Base-by-base conservation (phyloP, 352 stramenopile species). In the Thraustotheca clavata region DNA sequence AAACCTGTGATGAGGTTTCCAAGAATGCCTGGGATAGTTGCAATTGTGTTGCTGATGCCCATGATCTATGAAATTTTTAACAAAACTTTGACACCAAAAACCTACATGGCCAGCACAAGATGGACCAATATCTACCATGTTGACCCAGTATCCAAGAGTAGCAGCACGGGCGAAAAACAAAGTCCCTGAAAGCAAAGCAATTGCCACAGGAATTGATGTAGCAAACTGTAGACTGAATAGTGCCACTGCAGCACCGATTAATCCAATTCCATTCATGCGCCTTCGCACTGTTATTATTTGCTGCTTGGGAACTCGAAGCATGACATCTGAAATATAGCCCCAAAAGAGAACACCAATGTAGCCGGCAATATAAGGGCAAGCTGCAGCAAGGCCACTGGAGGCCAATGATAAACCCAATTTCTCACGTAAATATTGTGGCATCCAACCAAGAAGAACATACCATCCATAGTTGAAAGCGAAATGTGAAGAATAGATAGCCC, bases 381-480 rank as follows among this genome's bases (percentile, higher is more conserved):
- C 82, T 0, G 85, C 81, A 0, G 77, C 71, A 57, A 91, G 71
- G n/a, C 55, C 59, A 76, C 79, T 22, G 81, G 80, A 79, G 54
- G 78, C 73, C 38, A 94, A 66, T 24, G 91, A 77, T 18, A 94
- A 73, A 32, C 89, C 60, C 26, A 94, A 65, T 2, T 72, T 79
- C 72, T 91, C 76, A 29, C 77, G 78, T 69, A 93, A 94, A 67
- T 94, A 94, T 67, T 91, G 83, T 52, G 86, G 86, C 59, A 94
- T 91, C 86, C 86, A 94, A 24, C 86, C 83, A 33, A 94, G 67
- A 33, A 94, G 59, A 34, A 94, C 81, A 61, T 94, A 94, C 86
- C 86, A 94, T 55, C 79, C 84, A 70, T 91, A 94, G 66, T 94
- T 94, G 71, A 89, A 88, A 68, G 80, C 90, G 54, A 93, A 88